These are phyloP conservation scores for Sphagnum fallax DNA, from an alignment of 228 moss, liverwort and hornwort species.

Conservation along the genomic window DNA sequence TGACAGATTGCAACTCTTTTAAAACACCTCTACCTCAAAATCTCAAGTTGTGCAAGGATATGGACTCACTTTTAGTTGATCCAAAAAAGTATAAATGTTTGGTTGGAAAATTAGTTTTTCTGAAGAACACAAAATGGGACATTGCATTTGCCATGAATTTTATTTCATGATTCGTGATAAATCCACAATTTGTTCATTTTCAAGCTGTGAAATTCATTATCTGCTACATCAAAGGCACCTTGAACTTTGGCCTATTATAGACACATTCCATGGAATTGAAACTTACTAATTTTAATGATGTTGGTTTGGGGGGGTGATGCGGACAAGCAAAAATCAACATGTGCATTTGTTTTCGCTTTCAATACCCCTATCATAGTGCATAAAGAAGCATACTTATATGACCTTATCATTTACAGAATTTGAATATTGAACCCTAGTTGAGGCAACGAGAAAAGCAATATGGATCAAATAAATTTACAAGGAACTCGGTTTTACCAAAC, in stretches of 20 bases:
- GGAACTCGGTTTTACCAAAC: background rate
- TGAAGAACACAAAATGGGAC: background rate
- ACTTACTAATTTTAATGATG: constrained; percentile 1
- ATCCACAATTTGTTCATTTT: background rate
- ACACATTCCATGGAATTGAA: background rate
- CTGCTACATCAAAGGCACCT: background rate
- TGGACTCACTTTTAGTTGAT: background rate
- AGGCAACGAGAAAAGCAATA: background rate
- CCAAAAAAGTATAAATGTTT: background rate
- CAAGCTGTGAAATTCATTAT: background rate
- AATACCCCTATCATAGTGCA: background rate
- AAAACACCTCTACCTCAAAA: background rate
- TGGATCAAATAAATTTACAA: background rate
- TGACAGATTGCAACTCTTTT: background rate
- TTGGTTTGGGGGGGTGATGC: background rate
- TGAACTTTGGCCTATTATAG: background rate
- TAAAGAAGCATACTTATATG: background rate
- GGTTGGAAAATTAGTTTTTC: background rate
- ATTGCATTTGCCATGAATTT: background rate
- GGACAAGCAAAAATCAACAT: background rate
- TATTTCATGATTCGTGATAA: background rate
- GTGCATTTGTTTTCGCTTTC: background rate
- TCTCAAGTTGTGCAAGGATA: background rate
- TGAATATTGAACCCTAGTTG: background rate
- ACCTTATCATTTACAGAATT: background rate